Base-by-base conservation (phyloP, 2,329 filamentous ascomycete genomes). In the Podosphaera fusca region DNA sequence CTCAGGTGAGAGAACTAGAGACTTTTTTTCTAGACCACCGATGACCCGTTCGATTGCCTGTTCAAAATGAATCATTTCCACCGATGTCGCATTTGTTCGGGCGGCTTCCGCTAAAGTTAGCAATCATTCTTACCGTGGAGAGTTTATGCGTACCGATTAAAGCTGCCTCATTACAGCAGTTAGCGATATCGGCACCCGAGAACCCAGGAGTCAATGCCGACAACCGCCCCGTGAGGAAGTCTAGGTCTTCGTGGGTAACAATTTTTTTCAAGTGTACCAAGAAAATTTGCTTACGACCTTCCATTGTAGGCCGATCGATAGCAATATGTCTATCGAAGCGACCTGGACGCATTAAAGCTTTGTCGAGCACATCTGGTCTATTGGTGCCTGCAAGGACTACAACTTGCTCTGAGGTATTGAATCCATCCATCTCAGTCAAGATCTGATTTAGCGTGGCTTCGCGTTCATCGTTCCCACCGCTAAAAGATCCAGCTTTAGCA, bases 391-490 rank as follows among this genome's bases (percentile, higher is more conserved):
- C 92, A 60, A 98, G 78, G 36, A 98, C 92, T 56, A 98, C 90
- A 47, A 98, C 86, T 72, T 96, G 90, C 66, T 96, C 90, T 1
- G 84, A 80, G 6, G 90, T 96, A 71, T 95, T 95, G 80, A 96
- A 96, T 58, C 90, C 92, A 68, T 98, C 92, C 92, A 98, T 98
- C 70, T 98, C 92, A 0, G 92, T 98, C 56, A 98, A 75, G 60
- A 98, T 96, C 72, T 98, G 92, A 71, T 98, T 98, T 34, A 98
- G 81, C 0, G 92, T 98, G 53, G 86, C 87, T 72, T 98, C 92
- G 60, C 92, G 84, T 73, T 98, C 92, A 67, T 98, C 92, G 67
- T 96, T 96, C 60, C 92, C 92, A 61, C 90, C 89, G 45, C 85
- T 84, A 58, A 87, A 87, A 10, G 73, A 72, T 61, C 83, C 84